phyloP scores from a whole-genome alignment of 192 early-diverging fungal genomes.

The Blastocladiella britannica region DNA sequence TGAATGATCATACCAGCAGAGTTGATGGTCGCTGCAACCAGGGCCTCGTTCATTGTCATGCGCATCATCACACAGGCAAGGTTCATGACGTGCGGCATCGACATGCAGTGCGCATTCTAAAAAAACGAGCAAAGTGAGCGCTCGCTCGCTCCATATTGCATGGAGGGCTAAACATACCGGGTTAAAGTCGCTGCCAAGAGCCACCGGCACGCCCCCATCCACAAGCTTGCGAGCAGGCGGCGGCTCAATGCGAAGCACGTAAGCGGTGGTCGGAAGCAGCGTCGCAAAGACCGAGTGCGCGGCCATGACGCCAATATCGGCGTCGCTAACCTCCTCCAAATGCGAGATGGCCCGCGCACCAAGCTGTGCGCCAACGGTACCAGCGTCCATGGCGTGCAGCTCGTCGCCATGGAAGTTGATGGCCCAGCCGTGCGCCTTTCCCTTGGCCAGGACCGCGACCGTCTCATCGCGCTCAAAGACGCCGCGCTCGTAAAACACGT shows the following conservation, averaged over 20 bases:
- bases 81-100: conserved; percentile 12
- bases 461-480: conserved; percentile 7
- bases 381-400: conserved; percentile 8
- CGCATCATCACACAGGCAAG: conserved; percentile 6
- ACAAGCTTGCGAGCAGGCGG: conserved; percentile 9
- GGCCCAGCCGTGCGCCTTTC: conserved; percentile 8
- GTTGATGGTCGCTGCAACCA: conserved; percentile 9
- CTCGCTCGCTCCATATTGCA: too few relatives aligned
- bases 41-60: conserved; percentile 7
- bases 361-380: conserved; percentile 6
- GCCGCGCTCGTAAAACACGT: conserved; percentile 10
- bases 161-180: too few relatives aligned
- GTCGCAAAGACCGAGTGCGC: conserved; percentile 5
- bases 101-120: conserved; percentile 9
- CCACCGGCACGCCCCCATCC: conserved; percentile 6
- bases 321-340: conserved; percentile 5
- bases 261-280: conserved; percentile 9
- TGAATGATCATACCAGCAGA: conserved; percentile 5
- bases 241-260: conserved; percentile 8
- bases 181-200: conserved; percentile 7
- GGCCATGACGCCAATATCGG: conserved; percentile 7
- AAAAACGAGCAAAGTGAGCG: too few relatives aligned
- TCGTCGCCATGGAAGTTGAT: conserved; percentile 12
- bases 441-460: conserved; percentile 2
- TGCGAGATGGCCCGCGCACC: conserved; percentile 9